These are phyloP conservation scores for Trichocladium uniseriatum DNA, from an alignment of 495 filamentous ascomycete species.

Conservation along the genomic window DNA sequence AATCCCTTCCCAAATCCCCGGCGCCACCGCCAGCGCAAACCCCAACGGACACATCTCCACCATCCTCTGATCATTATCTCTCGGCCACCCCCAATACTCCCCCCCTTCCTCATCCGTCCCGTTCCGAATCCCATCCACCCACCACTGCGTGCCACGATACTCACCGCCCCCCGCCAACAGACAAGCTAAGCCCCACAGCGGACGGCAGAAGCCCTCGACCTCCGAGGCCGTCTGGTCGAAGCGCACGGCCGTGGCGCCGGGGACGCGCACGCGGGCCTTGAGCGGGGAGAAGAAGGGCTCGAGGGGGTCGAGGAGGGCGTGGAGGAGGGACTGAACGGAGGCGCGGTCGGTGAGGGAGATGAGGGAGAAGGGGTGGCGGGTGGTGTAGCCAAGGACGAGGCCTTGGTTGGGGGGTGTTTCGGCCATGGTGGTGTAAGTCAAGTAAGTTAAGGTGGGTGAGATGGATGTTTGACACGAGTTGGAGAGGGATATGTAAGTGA, in stretches of 20 bases:
- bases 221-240: slow-evolving; percentile 70
- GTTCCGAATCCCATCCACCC: slow-evolving; percentile 55
- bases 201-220: slow-evolving; percentile 65
- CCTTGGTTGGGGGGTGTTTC: slow-evolving; percentile 30
- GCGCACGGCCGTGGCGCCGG: slow-evolving; percentile 55
- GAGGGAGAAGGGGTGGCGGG: slow-evolving; percentile 41
- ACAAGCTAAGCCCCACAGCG: slow-evolving; percentile 64
- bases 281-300: slow-evolving; percentile 53
- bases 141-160: slow-evolving; percentile 53
- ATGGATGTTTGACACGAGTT: too few species aligned
- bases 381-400: slow-evolving; percentile 42
- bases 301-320: slow-evolving; percentile 53
- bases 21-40: slow-evolving; percentile 54
- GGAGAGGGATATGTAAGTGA: too few species aligned
- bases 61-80: slow-evolving; percentile 73
- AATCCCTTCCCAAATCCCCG: slow-evolving; percentile 59
- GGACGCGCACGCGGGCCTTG: slow-evolving; percentile 48
- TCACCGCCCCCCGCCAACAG: slow-evolving; percentile 55
- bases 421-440: slow-evolving; percentile 12
- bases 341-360: slow-evolving; percentile 38
- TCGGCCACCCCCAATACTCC: slow-evolving; percentile 66
- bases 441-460: too few species aligned
- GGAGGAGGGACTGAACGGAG: slow-evolving; percentile 50
- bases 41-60: slow-evolving; percentile 72
- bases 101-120: slow-evolving; percentile 56